A percentile compares a stretch with the other conserved stretches of the same genome.
These are phyloP conservation scores for Aspergillus aculeatinus DNA, from an alignment of 2,329 filamentous ascomycete genomes.

Conservation along the genomic window DNA sequence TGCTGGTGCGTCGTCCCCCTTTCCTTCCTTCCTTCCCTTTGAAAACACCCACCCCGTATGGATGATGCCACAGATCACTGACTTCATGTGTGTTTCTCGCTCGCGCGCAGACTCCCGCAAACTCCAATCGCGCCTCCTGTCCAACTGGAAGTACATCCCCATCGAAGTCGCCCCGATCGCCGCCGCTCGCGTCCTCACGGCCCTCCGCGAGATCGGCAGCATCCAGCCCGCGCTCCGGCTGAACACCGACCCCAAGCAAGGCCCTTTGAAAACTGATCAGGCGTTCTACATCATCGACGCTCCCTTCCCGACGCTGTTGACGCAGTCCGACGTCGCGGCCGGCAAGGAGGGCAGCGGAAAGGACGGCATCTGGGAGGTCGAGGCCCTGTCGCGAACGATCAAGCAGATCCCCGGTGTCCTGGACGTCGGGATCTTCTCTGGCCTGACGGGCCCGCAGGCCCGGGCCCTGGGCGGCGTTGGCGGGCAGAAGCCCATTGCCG, in stretches of 20 bases:
- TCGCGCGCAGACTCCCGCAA: conserved; percentile 75
- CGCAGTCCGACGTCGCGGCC: conserved; percentile 55
- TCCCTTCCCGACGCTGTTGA: conserved; percentile 73
- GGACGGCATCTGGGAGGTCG: conserved; percentile 76
- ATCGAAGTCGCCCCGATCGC: conserved; percentile 91
- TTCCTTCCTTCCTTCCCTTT: too few species aligned
- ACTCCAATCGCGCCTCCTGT: conserved; percentile 71
- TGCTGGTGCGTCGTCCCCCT: conserved; percentile 57
- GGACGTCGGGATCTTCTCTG: conserved; percentile 88
- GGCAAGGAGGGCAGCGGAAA: conserved; percentile 55
- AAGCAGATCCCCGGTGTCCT: conserved; percentile 83
- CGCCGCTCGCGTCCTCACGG: conserved; percentile 71
- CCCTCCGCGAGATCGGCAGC: conserved; percentile 72
- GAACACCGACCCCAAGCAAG: conserved; percentile 73
- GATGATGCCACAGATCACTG: too few species aligned
- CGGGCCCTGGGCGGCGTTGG: conserved; percentile 61
- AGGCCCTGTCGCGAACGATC: conserved; percentile 69
- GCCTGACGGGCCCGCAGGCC: conserved; percentile 71
- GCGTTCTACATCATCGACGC: conserved; percentile 90
- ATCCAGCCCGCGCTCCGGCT: conserved; percentile 68
- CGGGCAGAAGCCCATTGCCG: conserved; percentile 87
- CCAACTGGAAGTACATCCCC: conserved; percentile 78
- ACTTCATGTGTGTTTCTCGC: too few species aligned
- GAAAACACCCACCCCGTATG: too few species aligned
- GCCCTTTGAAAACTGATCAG: conserved; percentile 82